A percentile compares a stretch with the other conserved stretches of the same genome.
These are phyloP conservation scores for Barbarea vulgaris DNA, from an alignment of 345 rosid species.

Conservation along the genomic window DNA sequence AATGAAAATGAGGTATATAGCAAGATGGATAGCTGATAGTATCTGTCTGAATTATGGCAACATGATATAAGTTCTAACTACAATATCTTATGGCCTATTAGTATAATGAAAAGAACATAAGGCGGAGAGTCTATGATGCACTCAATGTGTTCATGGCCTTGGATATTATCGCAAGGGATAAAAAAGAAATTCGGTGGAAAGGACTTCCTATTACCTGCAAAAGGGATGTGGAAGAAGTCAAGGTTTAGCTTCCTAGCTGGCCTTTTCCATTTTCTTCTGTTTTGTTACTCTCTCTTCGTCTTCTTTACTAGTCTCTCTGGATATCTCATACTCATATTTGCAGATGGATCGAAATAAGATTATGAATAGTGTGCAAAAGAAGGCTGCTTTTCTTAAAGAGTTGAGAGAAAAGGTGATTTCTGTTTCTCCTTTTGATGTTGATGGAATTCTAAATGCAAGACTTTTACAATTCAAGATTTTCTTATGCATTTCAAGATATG, in stretches of 20 bases:
- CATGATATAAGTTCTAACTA: neutral
- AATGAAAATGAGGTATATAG: conserved; percentile 52
- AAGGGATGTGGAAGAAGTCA: conserved; percentile 47
- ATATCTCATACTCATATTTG: conserved; percentile 15
- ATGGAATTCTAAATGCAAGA: neutral
- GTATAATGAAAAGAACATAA: conserved; percentile 52
- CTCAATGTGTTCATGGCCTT: conserved; percentile 51
- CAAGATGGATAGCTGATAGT: neutral
- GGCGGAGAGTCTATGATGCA: conserved; percentile 51
- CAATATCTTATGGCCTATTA: conserved; percentile 18
- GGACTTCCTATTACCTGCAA: conserved; percentile 45
- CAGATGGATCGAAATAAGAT: conserved; percentile 36
- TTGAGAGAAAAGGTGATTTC: conserved; percentile 48
- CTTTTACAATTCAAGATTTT: neutral
- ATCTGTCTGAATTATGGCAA: neutral
- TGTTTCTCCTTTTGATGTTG: neutral
- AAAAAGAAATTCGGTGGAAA: conserved; percentile 55
- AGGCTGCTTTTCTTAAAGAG: conserved; percentile 51
- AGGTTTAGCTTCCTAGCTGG: conserved; percentile 32
- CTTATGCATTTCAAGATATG: conserved; percentile 15
- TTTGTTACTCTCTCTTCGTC: neutral
- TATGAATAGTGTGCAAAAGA: conserved; percentile 39
- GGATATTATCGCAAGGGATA: conserved; percentile 49
- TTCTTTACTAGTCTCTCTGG: neutral
- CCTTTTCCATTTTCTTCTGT: neutral